Base-by-base conservation (phyloP, 2,329 filamentous ascomycete species). In the Fusarium burgessii region DNA sequence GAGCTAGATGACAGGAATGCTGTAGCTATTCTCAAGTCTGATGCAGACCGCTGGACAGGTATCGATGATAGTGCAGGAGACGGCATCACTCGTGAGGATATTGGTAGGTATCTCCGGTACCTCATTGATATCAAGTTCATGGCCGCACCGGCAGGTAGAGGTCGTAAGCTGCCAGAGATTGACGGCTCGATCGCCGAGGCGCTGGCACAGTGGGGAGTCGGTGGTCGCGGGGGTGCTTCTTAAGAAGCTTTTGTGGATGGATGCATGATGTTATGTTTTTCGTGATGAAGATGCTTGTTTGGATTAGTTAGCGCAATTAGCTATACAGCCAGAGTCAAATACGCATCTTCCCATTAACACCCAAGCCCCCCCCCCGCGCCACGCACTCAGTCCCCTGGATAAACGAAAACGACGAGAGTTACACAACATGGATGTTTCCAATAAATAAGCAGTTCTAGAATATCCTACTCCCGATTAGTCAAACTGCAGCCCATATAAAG, bases 381-480 rank as follows among this genome's bases (percentile, higher is more conserved):
- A 46, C 32, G 27, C 27, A 29, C 47, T 59, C n/a, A 25, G 46
- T 52, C 8, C 38, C 36, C 45, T 12, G 18, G 35, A 32, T 17
- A 66, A 51, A 61, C 54, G 38, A 51, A 38, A 60, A 41, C n/a
- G 13, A 27, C 20, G 38, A 40, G 27, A 57, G 17, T 64, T 64
- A 40, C 64, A 61, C 61, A 49, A 58, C 49, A 27, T 11, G 27
- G 27, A 23, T n/a, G 32, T 7, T 6, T 29, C 40, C 18, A 59
- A 43, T 36, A 20, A 55, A 56, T 65, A 65, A 58, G n/a, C 43
- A 58, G 25, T 71, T 58, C 60, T 47, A 52, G 66, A 66, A 66
- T 23, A 55, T 29, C 66, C 66, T 25, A 33, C 47, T 35, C 32
- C 47, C 47, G 32, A 38, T 36, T 51, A 38, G 47, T 38, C 47